Percentiles rank a stretch among this genome's conserved stretches.
Conservation (phyloP, 1,284 basidiomycete species). For the Laetiporus sulphureus region DNA sequence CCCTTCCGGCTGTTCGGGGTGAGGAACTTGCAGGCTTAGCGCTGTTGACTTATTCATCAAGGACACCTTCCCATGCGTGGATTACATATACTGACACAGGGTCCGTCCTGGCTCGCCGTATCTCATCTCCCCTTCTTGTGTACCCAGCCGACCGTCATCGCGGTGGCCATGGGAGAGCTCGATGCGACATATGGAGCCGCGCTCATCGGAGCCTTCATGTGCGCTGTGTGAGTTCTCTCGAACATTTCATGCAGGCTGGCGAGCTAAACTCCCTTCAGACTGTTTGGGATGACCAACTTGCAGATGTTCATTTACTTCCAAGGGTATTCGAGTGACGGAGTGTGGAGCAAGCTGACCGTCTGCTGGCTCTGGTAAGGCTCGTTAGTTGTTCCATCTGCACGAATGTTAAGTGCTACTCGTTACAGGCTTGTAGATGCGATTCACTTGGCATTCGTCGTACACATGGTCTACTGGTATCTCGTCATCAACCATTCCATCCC, state of each 20-base stretch:
- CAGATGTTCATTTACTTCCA: conserved; percentile 35
- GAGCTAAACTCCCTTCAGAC: too few species aligned
- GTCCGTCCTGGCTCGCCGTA: too few species aligned
- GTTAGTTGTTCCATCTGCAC: neutral
- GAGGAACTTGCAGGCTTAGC: conserved; percentile 34
- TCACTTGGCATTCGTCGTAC: conserved; percentile 16
- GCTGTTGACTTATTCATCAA: too few species aligned
- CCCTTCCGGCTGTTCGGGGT: conserved; percentile 36
- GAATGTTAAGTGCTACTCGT: neutral
- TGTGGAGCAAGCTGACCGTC: conserved; percentile 32
- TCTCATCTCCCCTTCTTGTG: too few species aligned
- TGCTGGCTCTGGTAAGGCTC: conserved; percentile 19
- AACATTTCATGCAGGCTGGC: too few species aligned
- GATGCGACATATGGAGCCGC: neutral
- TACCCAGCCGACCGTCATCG: too few species aligned
- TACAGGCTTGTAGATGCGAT: conserved; percentile 19
- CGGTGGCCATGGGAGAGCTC: neutral
- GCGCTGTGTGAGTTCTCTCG: neutral
- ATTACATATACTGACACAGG: too few species aligned
- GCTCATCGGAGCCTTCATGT: neutral
- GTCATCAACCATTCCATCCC: neutral
- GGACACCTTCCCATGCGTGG: too few species aligned
- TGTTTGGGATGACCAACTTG: conserved; percentile 34
- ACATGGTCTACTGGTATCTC: conserved; percentile 4
- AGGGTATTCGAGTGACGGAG: conserved; percentile 30